Conservation (phyloP, 805 yeast genomes). For the Candida loeiensis region DNA sequence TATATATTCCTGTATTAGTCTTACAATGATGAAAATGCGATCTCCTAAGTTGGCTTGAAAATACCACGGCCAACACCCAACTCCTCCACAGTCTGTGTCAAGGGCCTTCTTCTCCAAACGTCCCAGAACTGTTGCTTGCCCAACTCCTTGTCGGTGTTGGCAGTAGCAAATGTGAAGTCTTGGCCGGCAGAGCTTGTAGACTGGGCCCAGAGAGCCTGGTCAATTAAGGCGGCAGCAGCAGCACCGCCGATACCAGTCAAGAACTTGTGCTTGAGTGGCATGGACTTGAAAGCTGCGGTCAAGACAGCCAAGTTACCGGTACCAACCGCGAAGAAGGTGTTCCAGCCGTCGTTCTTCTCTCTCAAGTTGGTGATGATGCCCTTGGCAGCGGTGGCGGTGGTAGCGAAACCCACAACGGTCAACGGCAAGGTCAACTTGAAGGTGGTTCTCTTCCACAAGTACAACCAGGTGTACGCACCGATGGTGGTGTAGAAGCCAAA, state of each 20-base stretch:
- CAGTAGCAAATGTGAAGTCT: constrained; percentile 36
- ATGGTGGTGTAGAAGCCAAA: constrained; percentile 46
- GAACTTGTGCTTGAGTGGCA: constrained; percentile 41
- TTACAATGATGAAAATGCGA: constrained; percentile 2
- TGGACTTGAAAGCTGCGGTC: constrained; percentile 39
- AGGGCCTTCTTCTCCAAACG: constrained; percentile 72
- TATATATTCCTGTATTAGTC: constrained; percentile 4
- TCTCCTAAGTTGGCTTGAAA: constrained; percentile 25
- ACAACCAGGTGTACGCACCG: constrained; percentile 47
- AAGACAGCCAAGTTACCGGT: constrained; percentile 46
- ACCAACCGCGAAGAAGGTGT: constrained; percentile 62
- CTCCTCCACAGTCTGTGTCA: constrained; percentile 72
- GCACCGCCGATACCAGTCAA: constrained; percentile 42
- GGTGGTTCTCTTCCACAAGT: constrained; percentile 42
- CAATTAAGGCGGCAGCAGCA: constrained; percentile 32
- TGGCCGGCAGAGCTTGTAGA: constrained; percentile 36
- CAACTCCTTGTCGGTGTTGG: constrained; percentile 36
- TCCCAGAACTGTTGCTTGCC: constrained; percentile 67
- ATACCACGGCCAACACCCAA: constrained; percentile 69
- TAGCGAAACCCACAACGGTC: constrained; percentile 42
- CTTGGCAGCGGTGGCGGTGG: constrained; percentile 49
- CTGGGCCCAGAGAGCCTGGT: constrained; percentile 41
- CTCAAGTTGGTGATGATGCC: constrained; percentile 55
- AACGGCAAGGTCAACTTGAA: constrained; percentile 39
- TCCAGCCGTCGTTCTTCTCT: constrained; percentile 60